Evolutionary conservation across 1,284 basidiomycete species (phyloP).

Genomic region (Leccinum ponderosum): DNA sequence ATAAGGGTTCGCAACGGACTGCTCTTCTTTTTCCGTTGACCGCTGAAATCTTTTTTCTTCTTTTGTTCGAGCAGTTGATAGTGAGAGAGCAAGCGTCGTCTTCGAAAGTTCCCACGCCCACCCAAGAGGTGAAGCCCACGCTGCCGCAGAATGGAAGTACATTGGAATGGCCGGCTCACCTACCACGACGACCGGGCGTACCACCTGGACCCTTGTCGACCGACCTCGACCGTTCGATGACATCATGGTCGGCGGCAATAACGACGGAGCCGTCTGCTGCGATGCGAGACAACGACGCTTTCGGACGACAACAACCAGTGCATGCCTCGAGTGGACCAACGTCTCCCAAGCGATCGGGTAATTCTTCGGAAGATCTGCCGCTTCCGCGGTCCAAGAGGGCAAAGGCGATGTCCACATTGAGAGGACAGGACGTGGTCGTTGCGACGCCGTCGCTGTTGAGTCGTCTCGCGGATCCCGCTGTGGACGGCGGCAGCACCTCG

Average conservation of each 20-base stretch:
- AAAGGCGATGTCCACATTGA: slow-evolving; percentile 15
- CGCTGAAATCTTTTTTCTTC: slow-evolving; percentile 45
- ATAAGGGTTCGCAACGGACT: slow-evolving; percentile 68
- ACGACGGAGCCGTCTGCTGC: slow-evolving; percentile 8
- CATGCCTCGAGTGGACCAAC: slow-evolving; percentile 3
- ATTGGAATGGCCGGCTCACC: slow-evolving; percentile 27
- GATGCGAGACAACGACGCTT: slow-evolving; percentile 17
- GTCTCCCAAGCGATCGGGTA: slow-evolving; percentile 26
- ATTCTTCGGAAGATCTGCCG: slow-evolving; percentile 20
- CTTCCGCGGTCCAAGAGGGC: slow-evolving; percentile 20
- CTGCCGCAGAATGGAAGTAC: slow-evolving; percentile 16
- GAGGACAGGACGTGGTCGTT: slow-evolving; percentile 18
- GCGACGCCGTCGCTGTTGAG: slow-evolving; percentile 30
- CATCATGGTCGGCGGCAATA: slow-evolving; percentile 8
- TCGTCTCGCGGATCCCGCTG: slow-evolving; percentile 30
- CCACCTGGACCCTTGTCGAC: slow-evolving; percentile 12
- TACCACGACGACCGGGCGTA: slow-evolving; percentile 26
- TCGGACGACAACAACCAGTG: background rate
- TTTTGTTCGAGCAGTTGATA: slow-evolving; percentile 53
- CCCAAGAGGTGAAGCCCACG: slow-evolving; percentile 12
- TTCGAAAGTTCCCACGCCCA: slow-evolving; percentile 14
- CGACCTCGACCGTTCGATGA: slow-evolving; percentile 16
- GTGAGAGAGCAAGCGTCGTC: slow-evolving; percentile 26
- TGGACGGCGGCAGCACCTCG: slow-evolving; percentile 11
- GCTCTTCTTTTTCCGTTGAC: slow-evolving; percentile 45